Percentiles rank a stretch among this genome's conserved stretches.
These are phyloP conservation scores for Dipteronia sinensis DNA, from an alignment of 345 rosid species.

Conservation along the genomic window DNA sequence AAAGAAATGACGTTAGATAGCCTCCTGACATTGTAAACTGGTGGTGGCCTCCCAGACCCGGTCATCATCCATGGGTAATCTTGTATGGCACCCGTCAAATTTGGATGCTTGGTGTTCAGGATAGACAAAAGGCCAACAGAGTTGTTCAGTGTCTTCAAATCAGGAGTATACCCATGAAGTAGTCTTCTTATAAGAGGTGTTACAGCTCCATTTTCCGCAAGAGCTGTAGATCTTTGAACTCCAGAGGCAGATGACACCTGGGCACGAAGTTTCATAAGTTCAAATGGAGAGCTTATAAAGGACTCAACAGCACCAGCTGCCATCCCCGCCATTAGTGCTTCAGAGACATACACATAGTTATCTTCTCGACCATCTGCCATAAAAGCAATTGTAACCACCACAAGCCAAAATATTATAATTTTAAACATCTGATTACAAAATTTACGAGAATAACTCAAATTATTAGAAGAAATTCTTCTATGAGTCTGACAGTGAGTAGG, in stretches of 20 bases:
- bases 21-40: slow-evolving; percentile 65
- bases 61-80: slow-evolving; percentile 95
- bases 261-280: slow-evolving; percentile 72
- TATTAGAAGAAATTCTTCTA: background rate
- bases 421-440: background rate
- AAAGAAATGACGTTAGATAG: slow-evolving; percentile 62
- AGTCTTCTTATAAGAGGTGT: slow-evolving; percentile 51
- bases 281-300: slow-evolving; percentile 69
- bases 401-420: background rate
- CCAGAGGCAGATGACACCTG: slow-evolving; percentile 81
- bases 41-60: slow-evolving; percentile 88
- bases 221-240: slow-evolving; percentile 37
- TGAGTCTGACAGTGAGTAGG: background rate
- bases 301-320: slow-evolving; percentile 84
- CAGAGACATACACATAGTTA: slow-evolving; percentile 59
- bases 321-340: slow-evolving; percentile 82
- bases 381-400: slow-evolving; percentile 19
- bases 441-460: background rate
- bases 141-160: slow-evolving; percentile 61
- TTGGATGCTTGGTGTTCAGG: slow-evolving; percentile 63
- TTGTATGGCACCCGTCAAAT: slow-evolving; percentile 66
- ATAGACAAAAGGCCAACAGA: slow-evolving; percentile 71
- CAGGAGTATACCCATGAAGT: slow-evolving; percentile 61
- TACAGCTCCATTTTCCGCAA: slow-evolving; percentile 32
- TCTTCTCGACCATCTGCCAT: slow-evolving; percentile 83